Evolutionary conservation across 495 filamentous ascomycete genomes (phyloP).

Genomic region (Elasticomyces elasticus): DNA sequence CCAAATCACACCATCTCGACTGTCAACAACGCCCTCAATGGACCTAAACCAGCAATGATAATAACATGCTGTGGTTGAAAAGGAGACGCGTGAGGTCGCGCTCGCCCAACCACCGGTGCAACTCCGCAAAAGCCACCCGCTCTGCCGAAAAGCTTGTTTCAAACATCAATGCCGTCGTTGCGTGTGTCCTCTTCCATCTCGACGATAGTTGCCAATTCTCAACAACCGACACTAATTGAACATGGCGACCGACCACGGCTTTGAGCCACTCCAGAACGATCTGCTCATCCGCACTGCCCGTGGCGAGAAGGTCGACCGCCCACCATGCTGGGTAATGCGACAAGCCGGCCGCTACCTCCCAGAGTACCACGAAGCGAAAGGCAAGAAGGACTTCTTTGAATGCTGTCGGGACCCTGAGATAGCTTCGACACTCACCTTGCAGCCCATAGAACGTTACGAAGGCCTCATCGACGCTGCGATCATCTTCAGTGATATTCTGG

Average conservation of each 20-base stretch:
- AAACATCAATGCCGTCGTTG: neutral
- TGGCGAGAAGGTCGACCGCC: conserved; percentile 83
- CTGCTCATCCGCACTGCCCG: conserved; percentile 71
- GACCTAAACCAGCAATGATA: too few relatives aligned
- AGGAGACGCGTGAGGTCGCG: neutral
- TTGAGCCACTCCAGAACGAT: conserved; percentile 81
- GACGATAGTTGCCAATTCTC: neutral
- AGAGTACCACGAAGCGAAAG: conserved; percentile 94
- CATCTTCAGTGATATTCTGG: conserved; percentile 97
- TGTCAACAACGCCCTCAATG: too few relatives aligned
- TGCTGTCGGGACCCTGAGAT: conserved; percentile 91
- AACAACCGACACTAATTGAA: neutral
- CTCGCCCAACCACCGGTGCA: neutral
- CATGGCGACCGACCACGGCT: conserved; percentile 27
- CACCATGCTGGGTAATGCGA: conserved; percentile 98
- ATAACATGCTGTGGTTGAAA: too few relatives aligned
- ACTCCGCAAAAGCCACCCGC: neutral
- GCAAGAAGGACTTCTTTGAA: conserved; percentile 82
- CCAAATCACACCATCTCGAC: too few relatives aligned
- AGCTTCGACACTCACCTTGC: conserved; percentile 80
- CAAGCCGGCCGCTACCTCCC: conserved; percentile 97
- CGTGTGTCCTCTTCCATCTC: neutral
- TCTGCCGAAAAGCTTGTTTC: neutral
- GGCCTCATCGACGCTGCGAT: conserved; percentile 93
- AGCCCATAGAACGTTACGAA: conserved; percentile 83